Percentiles rank a stretch among this genome's conserved stretches.
Evolutionary conservation across 768 basidiomycete genomes (phyloP).

Genomic region (Chalciporus chontae): DNA sequence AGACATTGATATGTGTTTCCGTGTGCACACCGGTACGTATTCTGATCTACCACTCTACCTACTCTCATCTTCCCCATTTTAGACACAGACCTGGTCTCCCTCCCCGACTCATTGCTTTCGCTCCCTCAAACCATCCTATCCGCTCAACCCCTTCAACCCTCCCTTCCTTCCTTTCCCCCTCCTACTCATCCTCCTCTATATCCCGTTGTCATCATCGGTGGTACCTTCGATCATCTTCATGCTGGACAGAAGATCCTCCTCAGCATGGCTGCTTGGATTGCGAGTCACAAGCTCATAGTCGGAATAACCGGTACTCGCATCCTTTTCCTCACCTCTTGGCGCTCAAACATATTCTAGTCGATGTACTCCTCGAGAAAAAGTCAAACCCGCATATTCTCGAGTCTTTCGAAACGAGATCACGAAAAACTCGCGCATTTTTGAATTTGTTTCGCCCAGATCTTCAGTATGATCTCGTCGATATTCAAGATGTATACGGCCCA

Average conservation of each 20-base stretch:
- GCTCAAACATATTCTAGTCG: conserved; percentile 44
- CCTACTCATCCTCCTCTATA: conserved; percentile 24
- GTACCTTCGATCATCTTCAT: conserved; percentile 98
- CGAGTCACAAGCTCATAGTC: conserved; percentile 76
- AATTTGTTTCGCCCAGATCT: conserved; percentile 64
- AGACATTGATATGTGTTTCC: conserved; percentile 41
- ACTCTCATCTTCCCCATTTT: conserved; percentile 2
- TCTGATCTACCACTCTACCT: not conserved
- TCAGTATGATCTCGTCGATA: conserved; percentile 63
- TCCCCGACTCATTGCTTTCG: conserved; percentile 41
- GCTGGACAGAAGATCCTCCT: conserved; percentile 96
- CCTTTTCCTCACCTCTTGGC: conserved; percentile 2
- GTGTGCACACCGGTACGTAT: conserved; percentile 43
- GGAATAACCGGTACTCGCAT: conserved; percentile 71
- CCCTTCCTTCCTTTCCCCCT: not conserved
- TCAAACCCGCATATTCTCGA: conserved; percentile 65
- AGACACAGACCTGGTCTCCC: conserved; percentile 22
- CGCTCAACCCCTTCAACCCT: conserved; percentile 2
- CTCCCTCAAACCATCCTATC: conserved; percentile 30
- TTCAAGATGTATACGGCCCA: conserved; percentile 88
- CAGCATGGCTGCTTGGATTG: conserved; percentile 86
- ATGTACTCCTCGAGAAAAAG: conserved; percentile 69
- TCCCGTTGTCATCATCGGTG: conserved; percentile 84
- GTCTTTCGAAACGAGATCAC: conserved; percentile 51
- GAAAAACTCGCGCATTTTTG: conserved; percentile 65